Base-by-base conservation (phyloP, 2,329 filamentous ascomycete genomes). In the Nannizzia gypsea region DNA sequence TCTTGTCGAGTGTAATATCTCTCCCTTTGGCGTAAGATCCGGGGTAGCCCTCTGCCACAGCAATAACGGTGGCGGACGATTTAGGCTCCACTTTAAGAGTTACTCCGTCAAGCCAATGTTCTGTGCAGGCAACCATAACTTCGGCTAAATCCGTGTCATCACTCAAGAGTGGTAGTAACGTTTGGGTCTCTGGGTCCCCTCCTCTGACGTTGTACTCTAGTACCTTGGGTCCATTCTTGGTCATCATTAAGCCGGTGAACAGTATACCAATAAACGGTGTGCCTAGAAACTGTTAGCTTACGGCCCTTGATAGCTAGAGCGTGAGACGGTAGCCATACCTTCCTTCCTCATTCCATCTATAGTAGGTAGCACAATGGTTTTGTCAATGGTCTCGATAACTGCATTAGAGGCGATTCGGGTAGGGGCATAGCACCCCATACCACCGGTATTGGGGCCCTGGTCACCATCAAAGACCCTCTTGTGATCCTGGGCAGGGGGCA, bases 371-470 rank as follows among this genome's bases (percentile, higher is more conserved):
- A 97, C 81, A 59, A 96, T 87, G 36, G 87, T 88, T 60, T 80
- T 80, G 70, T 96, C 87, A 63, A 99, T 84, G 62, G 85, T 80
- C 17, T 86, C 86, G 17, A 93, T 81, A n/a, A 95, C 79, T 63
- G 86, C 83, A 57, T 84, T 82, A 0, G 86, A 87, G 31, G 87
- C 85, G 67, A 91, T 86, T 64, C 83, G 87, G 1, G 91, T 95
- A n/a, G 89, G 89, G 15, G 91, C 90, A 73, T 97, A 97, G 71
- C 90, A 96, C 57, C 93, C 93, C 93, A 97, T 97, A 44, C 93
- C 93, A 62, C 92, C 93, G 1, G 93, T 97, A 76, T 97, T 97
- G 40, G 90, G 89, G 1, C 93, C 93, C 56, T 83, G 81, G 70
- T 97, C 92, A 59, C 88, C 89, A 68, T 99, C 93, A 58, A 88